phyloP scores from a whole-genome alignment of 495 filamentous ascomycete species.

The Geopyxis carbonaria region DNA sequence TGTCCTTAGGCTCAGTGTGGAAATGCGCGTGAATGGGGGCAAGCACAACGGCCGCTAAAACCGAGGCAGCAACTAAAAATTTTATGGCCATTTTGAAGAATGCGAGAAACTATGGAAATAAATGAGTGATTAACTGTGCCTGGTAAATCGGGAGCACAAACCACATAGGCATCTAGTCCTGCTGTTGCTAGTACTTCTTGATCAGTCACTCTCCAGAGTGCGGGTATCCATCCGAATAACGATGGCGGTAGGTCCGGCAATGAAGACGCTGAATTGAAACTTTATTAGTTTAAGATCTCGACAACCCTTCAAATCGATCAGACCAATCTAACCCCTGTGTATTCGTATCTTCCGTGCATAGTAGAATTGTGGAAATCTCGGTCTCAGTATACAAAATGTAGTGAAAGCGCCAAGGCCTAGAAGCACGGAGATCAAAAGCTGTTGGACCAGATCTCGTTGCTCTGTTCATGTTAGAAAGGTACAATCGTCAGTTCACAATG shows the following conservation, averaged over 20 bases:
- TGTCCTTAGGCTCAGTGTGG: too few relatives aligned
- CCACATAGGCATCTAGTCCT: conserved; percentile 87
- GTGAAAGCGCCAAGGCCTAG: conserved; percentile 22
- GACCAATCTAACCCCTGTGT: conserved; percentile 19
- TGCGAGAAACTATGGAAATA: conserved; percentile 49
- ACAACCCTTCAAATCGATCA: too few relatives aligned
- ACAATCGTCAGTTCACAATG: too few relatives aligned
- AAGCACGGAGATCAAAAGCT: conserved; percentile 17
- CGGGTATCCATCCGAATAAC: conserved; percentile 87
- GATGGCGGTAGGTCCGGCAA: conserved; percentile 71
- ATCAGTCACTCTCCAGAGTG: conserved; percentile 73
- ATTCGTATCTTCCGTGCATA: conserved; percentile 45
- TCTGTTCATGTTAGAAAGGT: too few relatives aligned
- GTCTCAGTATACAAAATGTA: conserved; percentile 46
- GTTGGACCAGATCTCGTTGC: conserved; percentile 14
- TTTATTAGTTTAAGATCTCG: too few relatives aligned
- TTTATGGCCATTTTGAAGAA: conserved; percentile 91
- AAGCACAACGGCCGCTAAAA: conserved; percentile 65
- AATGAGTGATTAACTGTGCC: conserved; percentile 4
- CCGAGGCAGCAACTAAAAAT: conserved; percentile 57
- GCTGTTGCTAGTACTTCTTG: conserved; percentile 78
- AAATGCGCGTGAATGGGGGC: conserved; percentile 67
- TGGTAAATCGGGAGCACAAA: conserved; percentile 30
- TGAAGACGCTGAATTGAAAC: conserved; percentile 34
- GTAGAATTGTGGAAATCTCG: conserved; percentile 85